Percentiles rank a stretch among this genome's conserved stretches.
phyloP scores from a whole-genome alignment of 1,284 basidiomycete genomes.

The Prillingera fragicola region DNA sequence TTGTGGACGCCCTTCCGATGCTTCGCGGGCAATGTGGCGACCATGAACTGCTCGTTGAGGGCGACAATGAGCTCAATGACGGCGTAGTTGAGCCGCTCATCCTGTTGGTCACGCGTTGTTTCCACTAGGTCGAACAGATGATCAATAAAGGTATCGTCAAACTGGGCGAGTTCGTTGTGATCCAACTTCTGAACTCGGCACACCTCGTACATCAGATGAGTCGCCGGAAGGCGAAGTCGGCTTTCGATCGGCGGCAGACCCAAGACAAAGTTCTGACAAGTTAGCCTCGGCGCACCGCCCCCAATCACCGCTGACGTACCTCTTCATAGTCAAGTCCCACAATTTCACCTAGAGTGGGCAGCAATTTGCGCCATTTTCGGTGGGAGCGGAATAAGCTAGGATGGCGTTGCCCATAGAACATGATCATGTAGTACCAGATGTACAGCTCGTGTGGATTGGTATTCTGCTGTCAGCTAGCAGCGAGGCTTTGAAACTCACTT shows the following conservation, averaged over 20 bases:
- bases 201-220: slow-evolving; percentile 79
- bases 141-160: slow-evolving; percentile 78
- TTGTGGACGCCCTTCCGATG: slow-evolving; percentile 6
- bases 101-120: slow-evolving; percentile 75
- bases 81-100: slow-evolving; percentile 89
- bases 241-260: slow-evolving; percentile 64
- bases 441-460: slow-evolving; percentile 83
- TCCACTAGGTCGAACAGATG: slow-evolving; percentile 91
- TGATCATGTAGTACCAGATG: slow-evolving; percentile 71
- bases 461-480: slow-evolving; percentile 52
- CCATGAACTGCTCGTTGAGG: slow-evolving; percentile 98
- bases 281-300: slow-evolving; percentile 14
- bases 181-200: slow-evolving; percentile 80
- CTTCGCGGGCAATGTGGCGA: slow-evolving; percentile 52
- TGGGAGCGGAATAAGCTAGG: slow-evolving; percentile 66
- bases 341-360: slow-evolving; percentile 65
- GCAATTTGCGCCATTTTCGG: slow-evolving; percentile 72
- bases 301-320: slow-evolving; percentile 23
- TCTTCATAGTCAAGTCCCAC: slow-evolving; percentile 45
- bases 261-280: slow-evolving; percentile 30
- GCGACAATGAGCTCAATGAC: slow-evolving; percentile 90
- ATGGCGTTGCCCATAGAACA: slow-evolving; percentile 67
- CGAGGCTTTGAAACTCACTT: slow-evolving; percentile 51
- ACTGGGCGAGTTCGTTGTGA: slow-evolving; percentile 63
- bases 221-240: slow-evolving; percentile 64